Percentiles rank a stretch among this genome's conserved stretches.
Conservation (phyloP, 345 rosid species). For the Rhodomyrtus tomentosa region DNA sequence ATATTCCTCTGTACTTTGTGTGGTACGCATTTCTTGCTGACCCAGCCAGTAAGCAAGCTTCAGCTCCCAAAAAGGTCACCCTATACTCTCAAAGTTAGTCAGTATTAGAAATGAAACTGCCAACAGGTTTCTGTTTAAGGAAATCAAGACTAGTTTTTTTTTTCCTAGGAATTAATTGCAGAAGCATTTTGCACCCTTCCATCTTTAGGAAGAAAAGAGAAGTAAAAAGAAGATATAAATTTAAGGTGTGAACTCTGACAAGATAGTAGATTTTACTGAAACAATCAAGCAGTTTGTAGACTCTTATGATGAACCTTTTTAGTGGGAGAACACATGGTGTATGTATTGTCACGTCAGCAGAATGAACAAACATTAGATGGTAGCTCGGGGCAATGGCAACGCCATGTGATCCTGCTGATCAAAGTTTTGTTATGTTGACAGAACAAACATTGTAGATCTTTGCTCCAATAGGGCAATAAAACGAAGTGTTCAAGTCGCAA, state of each 20-base stretch:
- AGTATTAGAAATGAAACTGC: not conserved
- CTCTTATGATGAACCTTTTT: not conserved
- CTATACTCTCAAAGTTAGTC: constrained; percentile 14
- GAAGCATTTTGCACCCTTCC: not conserved
- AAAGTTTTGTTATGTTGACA: not conserved
- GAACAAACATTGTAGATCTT: not conserved
- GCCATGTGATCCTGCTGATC: not conserved
- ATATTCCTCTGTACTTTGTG: constrained; percentile 59
- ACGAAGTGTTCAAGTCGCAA: not conserved
- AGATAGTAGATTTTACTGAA: not conserved
- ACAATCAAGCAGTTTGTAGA: not conserved
- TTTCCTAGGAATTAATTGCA: not conserved
- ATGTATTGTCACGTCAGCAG: not conserved
- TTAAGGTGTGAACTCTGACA: not conserved
- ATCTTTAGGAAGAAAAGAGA: not conserved
- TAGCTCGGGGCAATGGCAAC: not conserved
- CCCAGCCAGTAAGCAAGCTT: constrained; percentile 88
- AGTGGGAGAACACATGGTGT: not conserved
- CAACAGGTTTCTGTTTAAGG: not conserved
- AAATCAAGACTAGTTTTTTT: not conserved
- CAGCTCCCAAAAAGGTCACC: constrained; percentile 89
- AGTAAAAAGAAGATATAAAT: not conserved
- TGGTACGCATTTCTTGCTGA: constrained; percentile 84
- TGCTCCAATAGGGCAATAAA: not conserved
- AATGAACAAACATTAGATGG: not conserved